Conservation (phyloP, 2,329 filamentous ascomycete species). For the Xylariaceae sp. region DNA sequence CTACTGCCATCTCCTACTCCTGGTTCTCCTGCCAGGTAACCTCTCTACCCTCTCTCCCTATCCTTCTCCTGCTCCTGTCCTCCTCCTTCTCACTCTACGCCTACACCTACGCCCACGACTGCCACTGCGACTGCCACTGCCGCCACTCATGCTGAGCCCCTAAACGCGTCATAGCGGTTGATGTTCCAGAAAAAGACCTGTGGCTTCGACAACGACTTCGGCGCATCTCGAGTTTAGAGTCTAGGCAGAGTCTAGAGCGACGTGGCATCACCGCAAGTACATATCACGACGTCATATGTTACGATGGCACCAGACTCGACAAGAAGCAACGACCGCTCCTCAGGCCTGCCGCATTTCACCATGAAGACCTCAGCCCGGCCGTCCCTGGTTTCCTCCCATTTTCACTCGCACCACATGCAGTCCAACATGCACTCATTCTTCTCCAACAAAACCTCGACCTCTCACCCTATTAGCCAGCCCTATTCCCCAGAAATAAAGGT, state of each 20-base stretch:
- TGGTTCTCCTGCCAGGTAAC: no score
- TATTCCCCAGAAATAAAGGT: conserved; percentile 43
- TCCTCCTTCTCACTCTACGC: not conserved
- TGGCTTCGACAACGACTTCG: conserved; percentile 4
- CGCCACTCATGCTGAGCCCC: conserved; percentile 11
- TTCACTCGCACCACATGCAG: conserved; percentile 35
- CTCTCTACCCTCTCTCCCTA: no score
- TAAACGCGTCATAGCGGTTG: conserved; percentile 6
- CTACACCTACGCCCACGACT: not conserved
- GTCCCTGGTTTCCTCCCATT: conserved; percentile 28
- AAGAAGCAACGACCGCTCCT: conserved; percentile 27
- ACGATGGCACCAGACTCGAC: conserved; percentile 28
- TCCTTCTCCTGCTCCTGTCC: not conserved
- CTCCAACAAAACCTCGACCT: conserved; percentile 43
- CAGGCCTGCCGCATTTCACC: conserved; percentile 30
- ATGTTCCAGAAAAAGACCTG: conserved; percentile 4
- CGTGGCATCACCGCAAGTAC: conserved; percentile 3
- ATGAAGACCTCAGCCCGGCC: conserved; percentile 34
- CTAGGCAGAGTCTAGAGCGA: no score
- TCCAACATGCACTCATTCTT: conserved; percentile 38
- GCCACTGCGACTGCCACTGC: not conserved
- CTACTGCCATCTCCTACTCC: not conserved
- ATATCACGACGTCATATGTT: conserved; percentile 27
- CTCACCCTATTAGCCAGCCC: conserved; percentile 51
- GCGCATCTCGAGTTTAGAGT: not conserved